Evolutionary conservation across 257 asterid genomes (phyloP).

Genomic region (Haberlea rhodopensis): DNA sequence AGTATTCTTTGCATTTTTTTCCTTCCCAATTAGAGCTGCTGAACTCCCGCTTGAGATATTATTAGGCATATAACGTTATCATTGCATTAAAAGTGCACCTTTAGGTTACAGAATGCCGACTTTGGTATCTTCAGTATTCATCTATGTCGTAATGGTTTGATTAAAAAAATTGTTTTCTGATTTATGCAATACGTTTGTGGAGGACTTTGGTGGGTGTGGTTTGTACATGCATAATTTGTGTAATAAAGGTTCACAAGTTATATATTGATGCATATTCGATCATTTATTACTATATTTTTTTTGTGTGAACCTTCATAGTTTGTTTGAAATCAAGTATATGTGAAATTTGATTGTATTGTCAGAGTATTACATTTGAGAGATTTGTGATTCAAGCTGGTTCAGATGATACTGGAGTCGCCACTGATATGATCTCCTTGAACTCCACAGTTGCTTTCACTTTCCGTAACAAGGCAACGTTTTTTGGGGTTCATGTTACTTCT

Average conservation of each 20-base stretch:
- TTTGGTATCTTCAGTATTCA: neutral
- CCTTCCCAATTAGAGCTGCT: neutral
- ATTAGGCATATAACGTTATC: neutral
- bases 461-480: constrained; percentile 65
- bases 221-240: neutral
- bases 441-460: constrained; percentile 56
- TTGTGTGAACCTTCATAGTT: too few relatives aligned
- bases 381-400: constrained; percentile 75
- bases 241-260: neutral
- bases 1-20: neutral
- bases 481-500: constrained; percentile 75
- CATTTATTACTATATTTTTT: neutral
- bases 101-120: neutral
- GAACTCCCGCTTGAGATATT: neutral
- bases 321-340: neutral
- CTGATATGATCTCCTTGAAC: constrained; percentile 75
- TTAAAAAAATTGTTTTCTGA: neutral
- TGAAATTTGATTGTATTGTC: constrained; percentile 18
- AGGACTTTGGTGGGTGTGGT: neutral
- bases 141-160: neutral
- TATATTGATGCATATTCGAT: neutral
- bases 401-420: constrained; percentile 59
- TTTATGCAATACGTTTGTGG: neutral
- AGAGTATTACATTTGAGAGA: constrained; percentile 67
- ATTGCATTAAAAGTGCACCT: neutral